A percentile compares a stretch with the other conserved stretches of the same genome.
Evolutionary conservation across 148 eudicot genomes (phyloP).

Genomic region (Fagopyrum tataricum): DNA sequence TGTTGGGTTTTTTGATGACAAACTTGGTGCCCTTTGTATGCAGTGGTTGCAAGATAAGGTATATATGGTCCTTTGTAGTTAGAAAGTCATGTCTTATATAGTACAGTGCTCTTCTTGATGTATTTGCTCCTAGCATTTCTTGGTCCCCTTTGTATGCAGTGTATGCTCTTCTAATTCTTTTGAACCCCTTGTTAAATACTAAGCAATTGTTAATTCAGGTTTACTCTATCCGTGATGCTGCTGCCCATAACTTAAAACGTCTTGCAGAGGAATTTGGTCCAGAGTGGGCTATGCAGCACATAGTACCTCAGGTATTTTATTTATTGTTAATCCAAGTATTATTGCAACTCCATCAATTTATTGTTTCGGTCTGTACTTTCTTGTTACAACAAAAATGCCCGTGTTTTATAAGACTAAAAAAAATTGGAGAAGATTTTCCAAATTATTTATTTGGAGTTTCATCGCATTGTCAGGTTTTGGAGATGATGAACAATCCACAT

Average conservation of each 20-base stretch:
- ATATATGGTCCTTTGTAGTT: constrained; percentile 10
- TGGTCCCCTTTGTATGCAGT: too few relatives aligned
- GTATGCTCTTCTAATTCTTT: neutral
- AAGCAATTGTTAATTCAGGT: constrained; percentile 40
- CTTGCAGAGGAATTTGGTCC: constrained; percentile 99
- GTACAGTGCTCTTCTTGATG: neutral
- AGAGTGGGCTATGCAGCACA: constrained; percentile 99
- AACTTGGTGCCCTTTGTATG: constrained; percentile 96
- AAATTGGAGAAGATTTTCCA: neutral
- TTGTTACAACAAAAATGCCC: neutral
- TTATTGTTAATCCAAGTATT: neutral
- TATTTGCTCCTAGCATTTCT: neutral
- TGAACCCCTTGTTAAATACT: neutral
- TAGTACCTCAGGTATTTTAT: constrained; percentile 79
- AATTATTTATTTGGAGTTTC: neutral
- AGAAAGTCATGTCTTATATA: neutral
- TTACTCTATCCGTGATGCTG: constrained; percentile 95
- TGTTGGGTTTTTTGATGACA: constrained; percentile 96
- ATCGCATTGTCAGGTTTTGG: constrained; percentile 57
- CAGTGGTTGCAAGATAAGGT: constrained; percentile 99
- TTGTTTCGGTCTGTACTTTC: neutral
- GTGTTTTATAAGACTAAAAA: neutral
- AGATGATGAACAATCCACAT: constrained; percentile 85
- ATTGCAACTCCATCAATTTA: neutral
- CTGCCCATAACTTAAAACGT: constrained; percentile 93